Base-by-base conservation (phyloP, 148 eudicot species). In the Oxyria digyna region DNA sequence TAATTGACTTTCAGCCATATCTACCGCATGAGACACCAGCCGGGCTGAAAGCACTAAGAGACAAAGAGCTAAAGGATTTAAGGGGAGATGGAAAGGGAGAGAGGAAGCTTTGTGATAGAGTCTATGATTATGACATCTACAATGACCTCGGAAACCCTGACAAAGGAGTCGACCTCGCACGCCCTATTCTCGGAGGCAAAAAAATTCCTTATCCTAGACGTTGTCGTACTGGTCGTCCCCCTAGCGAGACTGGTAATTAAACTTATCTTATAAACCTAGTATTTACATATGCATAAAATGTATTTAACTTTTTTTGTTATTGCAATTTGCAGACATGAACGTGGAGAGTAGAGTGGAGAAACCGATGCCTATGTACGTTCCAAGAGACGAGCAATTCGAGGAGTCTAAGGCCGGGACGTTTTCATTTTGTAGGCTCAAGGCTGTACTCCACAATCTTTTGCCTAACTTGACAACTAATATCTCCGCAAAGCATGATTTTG, bases 131-230 rank as follows among this genome's bases (percentile, higher is more conserved):
- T 67, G 98, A 90, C 64, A 73, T 87, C 23, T 93, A 93, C 67
- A 93, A 90, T 69, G 98, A 93, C 71, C 78, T 93, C 59, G 98
- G 98, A 3, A 93, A 93, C 65, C 96, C 97, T 0, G 98, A 93
- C 72, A 85, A 68, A 24, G 85, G 90, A 15, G 67, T 68, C 9
- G 90, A 87, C 6, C 75, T 73, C 29, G 74, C 80, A 67, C 85
- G 98, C 14, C 98, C 97, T 0, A 62, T 73, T 1, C 89, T 90
- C 18, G 98, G 98, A 18, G 97, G 97, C 17, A 59, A 85, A 48
- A 74, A 74, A 33, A 81, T 82, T 38, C 98, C 98, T 0, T 90
- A 83, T 59, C 97, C 98, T 12, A 78, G 97, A 49, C 84, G 98
- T 0, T 93, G 98, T 69, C 95, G 96, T 42, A 89, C 98, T 37